Evolutionary conservation across 805 yeast genomes (phyloP).

Genomic region (Kodamaea leandrae): DNA sequence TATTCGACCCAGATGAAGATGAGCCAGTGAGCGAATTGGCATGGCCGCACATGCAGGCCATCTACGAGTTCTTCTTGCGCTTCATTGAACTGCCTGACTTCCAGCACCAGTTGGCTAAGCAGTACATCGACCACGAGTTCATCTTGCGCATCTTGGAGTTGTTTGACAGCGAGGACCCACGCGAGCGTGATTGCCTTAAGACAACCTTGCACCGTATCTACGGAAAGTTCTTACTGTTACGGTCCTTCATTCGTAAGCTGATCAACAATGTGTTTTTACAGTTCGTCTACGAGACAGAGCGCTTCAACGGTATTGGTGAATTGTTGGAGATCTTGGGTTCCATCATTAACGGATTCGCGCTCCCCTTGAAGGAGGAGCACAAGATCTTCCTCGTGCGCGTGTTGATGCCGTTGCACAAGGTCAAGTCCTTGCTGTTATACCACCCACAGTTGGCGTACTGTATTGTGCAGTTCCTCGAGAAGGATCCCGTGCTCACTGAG

Average conservation of each 20-base stretch:
- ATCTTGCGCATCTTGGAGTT: conserved; percentile 77
- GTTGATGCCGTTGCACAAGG: conserved; percentile 88
- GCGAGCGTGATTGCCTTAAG: conserved; percentile 92
- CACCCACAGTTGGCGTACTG: conserved; percentile 98
- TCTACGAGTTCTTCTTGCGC: conserved; percentile 88
- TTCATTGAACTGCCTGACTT: conserved; percentile 95
- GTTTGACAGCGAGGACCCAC: conserved; percentile 94
- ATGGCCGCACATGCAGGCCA: conserved; percentile 98
- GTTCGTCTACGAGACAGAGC: conserved; percentile 90
- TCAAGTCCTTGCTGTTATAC: conserved; percentile 80
- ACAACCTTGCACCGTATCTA: conserved; percentile 94
- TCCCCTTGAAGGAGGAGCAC: conserved; percentile 96
- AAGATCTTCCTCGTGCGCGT: conserved; percentile 85
- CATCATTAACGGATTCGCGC: conserved; percentile 95
- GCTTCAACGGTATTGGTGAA: conserved; percentile 95
- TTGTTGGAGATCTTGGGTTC: conserved; percentile 92
- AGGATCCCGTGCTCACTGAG: conserved; percentile 88
- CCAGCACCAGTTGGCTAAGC: conserved; percentile 89
- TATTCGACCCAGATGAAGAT: conserved; percentile 97
- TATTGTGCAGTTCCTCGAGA: conserved; percentile 92
- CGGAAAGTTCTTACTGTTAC: conserved; percentile 86
- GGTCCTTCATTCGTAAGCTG: conserved; percentile 88
- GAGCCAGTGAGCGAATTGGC: conserved; percentile 95
- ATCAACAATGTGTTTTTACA: conserved; percentile 90
- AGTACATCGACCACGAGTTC: conserved; percentile 88